Evolutionary conservation across 805 yeast species (phyloP), one percentile per base, ranked within the genome.

Genomic region (Hanseniaspora osmophila): DNA sequence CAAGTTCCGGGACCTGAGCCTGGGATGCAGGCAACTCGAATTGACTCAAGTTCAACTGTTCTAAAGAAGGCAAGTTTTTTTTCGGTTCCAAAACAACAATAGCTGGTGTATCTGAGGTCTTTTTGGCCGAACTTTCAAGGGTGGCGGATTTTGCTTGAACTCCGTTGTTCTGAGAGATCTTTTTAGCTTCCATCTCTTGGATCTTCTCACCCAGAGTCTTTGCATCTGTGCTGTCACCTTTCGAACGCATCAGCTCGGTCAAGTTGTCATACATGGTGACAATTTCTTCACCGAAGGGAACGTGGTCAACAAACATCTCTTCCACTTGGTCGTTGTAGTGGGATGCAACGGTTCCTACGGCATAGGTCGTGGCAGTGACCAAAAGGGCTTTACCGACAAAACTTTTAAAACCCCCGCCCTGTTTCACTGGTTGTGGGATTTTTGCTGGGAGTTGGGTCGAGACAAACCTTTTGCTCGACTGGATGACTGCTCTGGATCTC

Each of bases 221-320:
- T 22, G 27, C 6, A 7, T 22, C 27, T 22, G 27, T 7, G 27
- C 27, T 22, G 27, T 22, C 27, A 22, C 27, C 27, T 22, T 22
- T 22, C 27, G 27, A 22, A 7, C 27, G 27, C 6, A 22, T 22
- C 27, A 22, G 27, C 7, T 22, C 27, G 27, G 27, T 22, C 27
- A 22, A 4, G 27, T 22, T 22, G 27, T 35, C 38, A 16, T 35
- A 35, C 18, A 35, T n/a, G 10, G 18, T 35, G 5, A 35, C 11
- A 16, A 35, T n/a, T 18, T 62, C 61, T 53, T 77, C 82, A 35
- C 78, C 84, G 43, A 71, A 68, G 16, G 92, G 92, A 40, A 80
- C 73, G 48, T 72, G 73, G 51, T 78, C 78, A 18, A 77, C 68
- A 60, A 78, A 80, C 41, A 67, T 51, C 52, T 80, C 84, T 52